Base-by-base conservation (phyloP, 1,284 basidiomycete species). In the Takashimella koratensis region DNA sequence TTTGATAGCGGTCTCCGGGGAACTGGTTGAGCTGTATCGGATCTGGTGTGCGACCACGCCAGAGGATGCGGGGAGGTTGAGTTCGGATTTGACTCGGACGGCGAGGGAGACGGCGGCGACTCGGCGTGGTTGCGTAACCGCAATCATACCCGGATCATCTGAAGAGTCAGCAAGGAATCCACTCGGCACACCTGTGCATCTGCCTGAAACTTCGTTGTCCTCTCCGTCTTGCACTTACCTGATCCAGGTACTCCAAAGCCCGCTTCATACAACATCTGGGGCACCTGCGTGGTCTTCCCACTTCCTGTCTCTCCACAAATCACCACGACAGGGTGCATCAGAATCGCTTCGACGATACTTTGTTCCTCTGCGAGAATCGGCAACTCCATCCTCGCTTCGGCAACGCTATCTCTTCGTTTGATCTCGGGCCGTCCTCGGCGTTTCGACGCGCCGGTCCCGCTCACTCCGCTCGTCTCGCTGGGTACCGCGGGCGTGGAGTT, bases 91-190 rank as follows among this genome's bases (percentile, higher is more conserved):
- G 24, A 99, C 93, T 45, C 96, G 91, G 24, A 85, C 79, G 0
- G 95, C 92, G 83, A 98, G 93, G 4, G 94, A 93, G 76, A 98
- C 86, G 1, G 96, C 95, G 10, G 96, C 96, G 10, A 99, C 96
- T 70, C 96, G 86, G 50, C 96, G 86, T 3, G 96, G 96, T 74
- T 99, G 96, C 2, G 96, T 99, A 43, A 98, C 84, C 13, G 94
- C 96, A 62, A 99, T 91, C 86, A 98, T 94, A 2, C 96, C 96
- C 20, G 95, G 92, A 73, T 98, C 96, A 51, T 94, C 91, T 92
- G 63, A 19, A n/a, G 10, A 1, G 40, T 58, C 47, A 62, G 55
- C 46, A n/a, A n/a, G n/a, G n/a, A n/a, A n/a, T n/a, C n/a, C n/a
- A n/a, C n/a, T n/a, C n/a, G n/a, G n/a, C n/a, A n/a, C n/a, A n/a